phyloP scores from a whole-genome alignment of 352 stramenopile species.

The Phytophthora pinifolia region DNA sequence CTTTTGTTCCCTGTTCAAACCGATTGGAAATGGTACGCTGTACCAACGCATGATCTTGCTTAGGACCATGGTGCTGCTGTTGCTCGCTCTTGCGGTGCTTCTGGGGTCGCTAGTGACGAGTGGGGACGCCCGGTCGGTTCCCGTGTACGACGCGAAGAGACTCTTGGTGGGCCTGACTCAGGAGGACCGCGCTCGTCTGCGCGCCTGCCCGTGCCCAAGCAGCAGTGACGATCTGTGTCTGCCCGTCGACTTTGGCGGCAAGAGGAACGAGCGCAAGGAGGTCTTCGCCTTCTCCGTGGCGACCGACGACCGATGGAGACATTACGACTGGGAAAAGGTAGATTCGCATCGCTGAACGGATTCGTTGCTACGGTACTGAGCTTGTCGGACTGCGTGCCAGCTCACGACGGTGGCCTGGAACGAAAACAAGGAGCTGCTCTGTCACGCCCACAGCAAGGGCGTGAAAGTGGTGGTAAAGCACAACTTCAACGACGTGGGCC shows the following conservation, averaged over 20 bases:
- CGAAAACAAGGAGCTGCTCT: conserved; percentile 78
- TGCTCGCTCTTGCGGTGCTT: conserved; percentile 10
- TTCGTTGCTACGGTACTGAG: conserved; percentile 1
- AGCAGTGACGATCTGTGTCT: conserved; percentile 46
- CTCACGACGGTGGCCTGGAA: conserved; percentile 87
- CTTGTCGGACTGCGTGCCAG: conserved; percentile 11
- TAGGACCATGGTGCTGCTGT: conserved; percentile 4
- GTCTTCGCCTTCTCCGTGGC: conserved; percentile 81
- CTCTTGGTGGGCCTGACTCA: conserved; percentile 26
- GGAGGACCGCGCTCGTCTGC: conserved; percentile 37
- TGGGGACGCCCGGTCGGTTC: not conserved
- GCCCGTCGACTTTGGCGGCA: conserved; percentile 35
- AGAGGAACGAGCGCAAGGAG: conserved; percentile 39
- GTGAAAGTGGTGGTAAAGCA: conserved; percentile 82
- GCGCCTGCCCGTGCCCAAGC: conserved; percentile 47
- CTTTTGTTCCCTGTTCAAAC: conserved; percentile 9
- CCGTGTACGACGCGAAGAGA: conserved; percentile 23
- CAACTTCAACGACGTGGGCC: conserved; percentile 72
- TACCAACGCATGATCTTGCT: conserved; percentile 1
- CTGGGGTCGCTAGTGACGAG: conserved; percentile 17
- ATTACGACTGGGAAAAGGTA: conserved; percentile 78
- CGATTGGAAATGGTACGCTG: conserved; percentile 17
- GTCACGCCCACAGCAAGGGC: conserved; percentile 71
- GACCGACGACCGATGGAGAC: conserved; percentile 62
- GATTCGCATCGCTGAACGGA: not conserved